Conservation (phyloP, 2,329 filamentous ascomycete genomes). For the Lasiodiplodia citricola region DNA sequence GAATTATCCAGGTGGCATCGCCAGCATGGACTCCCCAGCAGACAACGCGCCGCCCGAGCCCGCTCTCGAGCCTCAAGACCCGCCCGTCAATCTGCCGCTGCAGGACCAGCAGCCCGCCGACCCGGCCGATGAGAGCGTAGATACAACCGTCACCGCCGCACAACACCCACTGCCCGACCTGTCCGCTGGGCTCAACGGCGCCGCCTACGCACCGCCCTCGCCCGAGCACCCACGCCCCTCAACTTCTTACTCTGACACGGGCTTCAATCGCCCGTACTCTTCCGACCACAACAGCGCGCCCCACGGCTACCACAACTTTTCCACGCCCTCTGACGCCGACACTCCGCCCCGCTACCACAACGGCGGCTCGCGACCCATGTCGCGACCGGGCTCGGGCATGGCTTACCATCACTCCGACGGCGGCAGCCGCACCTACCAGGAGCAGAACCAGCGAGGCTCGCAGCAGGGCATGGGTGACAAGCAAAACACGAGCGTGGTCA, state of each 20-base stretch:
- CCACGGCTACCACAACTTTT: conserved; percentile 45
- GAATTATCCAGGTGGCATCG: conserved; percentile 12
- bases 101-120: conserved; percentile 44
- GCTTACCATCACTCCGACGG: conserved; percentile 56
- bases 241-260: conserved; percentile 59
- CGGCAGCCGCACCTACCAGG: conserved; percentile 50
- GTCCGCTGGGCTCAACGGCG: conserved; percentile 35
- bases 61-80: conserved; percentile 25
- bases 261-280: conserved; percentile 51
- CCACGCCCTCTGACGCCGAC: conserved; percentile 56
- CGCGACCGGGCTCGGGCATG: conserved; percentile 57
- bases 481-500: conserved; percentile 76
- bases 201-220: conserved; percentile 50
- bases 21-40: conserved; percentile 27
- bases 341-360: conserved; percentile 39
- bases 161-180: conserved; percentile 47
- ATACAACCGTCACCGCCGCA: conserved; percentile 53
- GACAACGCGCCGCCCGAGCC: conserved; percentile 26
- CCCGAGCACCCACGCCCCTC: conserved; percentile 51
- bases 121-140: conserved; percentile 53
- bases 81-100: conserved; percentile 26
- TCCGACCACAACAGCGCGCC: conserved; percentile 37
- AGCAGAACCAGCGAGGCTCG: conserved; percentile 52
- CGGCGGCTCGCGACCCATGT: conserved; percentile 35
- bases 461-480: conserved; percentile 44